Percentiles rank a stretch among this genome's conserved stretches.
These are phyloP conservation scores for Dysphania ambrosioides DNA, from an alignment of 148 eudicot species.

Conservation along the genomic window DNA sequence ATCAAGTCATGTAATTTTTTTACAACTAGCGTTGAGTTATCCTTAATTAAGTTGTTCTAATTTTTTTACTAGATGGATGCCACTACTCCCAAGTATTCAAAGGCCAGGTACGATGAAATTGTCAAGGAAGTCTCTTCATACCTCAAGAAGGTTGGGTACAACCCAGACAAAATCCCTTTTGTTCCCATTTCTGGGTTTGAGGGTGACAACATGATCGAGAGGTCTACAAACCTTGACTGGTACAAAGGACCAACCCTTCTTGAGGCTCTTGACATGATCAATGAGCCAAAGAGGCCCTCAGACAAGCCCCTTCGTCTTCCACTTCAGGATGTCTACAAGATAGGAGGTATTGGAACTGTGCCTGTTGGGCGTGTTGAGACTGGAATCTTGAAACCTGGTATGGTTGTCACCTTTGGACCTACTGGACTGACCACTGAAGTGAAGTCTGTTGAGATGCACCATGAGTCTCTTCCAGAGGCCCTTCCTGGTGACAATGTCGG, in stretches of 20 bases:
- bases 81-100: conserved; percentile 45
- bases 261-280: conserved; percentile 38
- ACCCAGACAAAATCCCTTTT: conserved; percentile 48
- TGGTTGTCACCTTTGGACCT: conserved; percentile 44
- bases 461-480: conserved; percentile 43
- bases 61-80: conserved; percentile 38
- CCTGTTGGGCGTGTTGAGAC: conserved; percentile 48
- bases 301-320: conserved; percentile 53
- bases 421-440: conserved; percentile 45
- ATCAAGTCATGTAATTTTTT: background rate
- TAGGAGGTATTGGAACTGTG: conserved; percentile 49
- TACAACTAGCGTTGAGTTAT: background rate
- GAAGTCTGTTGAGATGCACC: conserved; percentile 51
- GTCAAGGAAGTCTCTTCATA: conserved; percentile 44
- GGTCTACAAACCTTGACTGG: conserved; percentile 51
- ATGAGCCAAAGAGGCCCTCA: conserved; percentile 47
- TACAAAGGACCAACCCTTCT: conserved; percentile 51
- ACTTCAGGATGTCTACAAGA: conserved; percentile 51
- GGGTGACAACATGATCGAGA: conserved; percentile 52
- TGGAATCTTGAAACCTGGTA: conserved; percentile 40
- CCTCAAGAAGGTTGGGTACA: conserved; percentile 48
- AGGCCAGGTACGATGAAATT: conserved; percentile 44
- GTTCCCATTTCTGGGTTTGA: conserved; percentile 49
- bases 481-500: conserved; percentile 49
- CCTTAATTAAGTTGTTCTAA: background rate